phyloP scores from a whole-genome alignment of 1,139 yeast genomes.

The Saccharomyces hybrid region DNA sequence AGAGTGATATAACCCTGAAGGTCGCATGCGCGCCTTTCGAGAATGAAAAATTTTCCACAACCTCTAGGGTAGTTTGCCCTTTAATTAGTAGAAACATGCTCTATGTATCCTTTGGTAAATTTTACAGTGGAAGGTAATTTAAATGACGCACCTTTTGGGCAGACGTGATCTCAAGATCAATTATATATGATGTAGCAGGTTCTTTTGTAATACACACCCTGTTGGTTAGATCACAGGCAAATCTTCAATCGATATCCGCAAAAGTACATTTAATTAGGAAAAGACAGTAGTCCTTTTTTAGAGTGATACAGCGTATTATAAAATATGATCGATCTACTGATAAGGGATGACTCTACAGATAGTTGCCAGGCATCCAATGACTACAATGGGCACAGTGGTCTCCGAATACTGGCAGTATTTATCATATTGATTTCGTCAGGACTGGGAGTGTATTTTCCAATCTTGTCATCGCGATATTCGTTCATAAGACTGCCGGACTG shows the following conservation, averaged over 20 bases:
- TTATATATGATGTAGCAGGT: neutral
- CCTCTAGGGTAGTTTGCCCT: neutral
- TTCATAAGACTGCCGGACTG: slow-evolving; percentile 46
- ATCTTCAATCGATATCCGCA: neutral
- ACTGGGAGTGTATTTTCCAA: slow-evolving; percentile 54
- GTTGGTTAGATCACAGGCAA: neutral
- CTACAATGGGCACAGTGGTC: slow-evolving; percentile 36
- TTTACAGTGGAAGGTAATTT: neutral
- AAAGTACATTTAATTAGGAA: neutral
- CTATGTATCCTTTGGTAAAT: neutral
- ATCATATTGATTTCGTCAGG: slow-evolving; percentile 51
- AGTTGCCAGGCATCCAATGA: slow-evolving; percentile 25
- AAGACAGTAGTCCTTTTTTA: neutral
- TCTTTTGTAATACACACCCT: neutral
- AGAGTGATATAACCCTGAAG: neutral
- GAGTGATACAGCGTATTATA: neutral
- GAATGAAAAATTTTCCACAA: neutral
- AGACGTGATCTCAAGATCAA: neutral
- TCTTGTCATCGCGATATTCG: slow-evolving; percentile 48
- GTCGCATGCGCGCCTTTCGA: neutral
- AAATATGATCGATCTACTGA: slow-evolving; percentile 3
- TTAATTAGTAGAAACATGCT: neutral
- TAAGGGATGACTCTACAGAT: slow-evolving; percentile 9
- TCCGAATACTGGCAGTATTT: slow-evolving; percentile 55
- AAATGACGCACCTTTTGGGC: neutral